phyloP scores from a whole-genome alignment of 768 basidiomycete species.

The Tricholoma bakamatsutake region DNA sequence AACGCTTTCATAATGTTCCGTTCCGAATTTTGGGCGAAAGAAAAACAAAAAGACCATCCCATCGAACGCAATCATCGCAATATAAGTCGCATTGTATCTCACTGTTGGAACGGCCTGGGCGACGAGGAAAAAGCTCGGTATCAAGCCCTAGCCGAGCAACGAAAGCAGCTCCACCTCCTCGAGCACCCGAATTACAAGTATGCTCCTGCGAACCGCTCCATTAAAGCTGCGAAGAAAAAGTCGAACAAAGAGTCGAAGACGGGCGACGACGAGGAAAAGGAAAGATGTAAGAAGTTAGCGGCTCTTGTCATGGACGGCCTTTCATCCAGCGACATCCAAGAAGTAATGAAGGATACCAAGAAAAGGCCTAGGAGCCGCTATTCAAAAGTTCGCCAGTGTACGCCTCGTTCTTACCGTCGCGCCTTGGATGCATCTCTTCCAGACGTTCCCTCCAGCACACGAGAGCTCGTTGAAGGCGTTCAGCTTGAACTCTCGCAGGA shows the following conservation, averaged over 20 bases:
- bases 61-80: constrained; percentile 61
- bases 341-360: constrained; percentile 11
- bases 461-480: neutral
- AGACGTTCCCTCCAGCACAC: neutral
- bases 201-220: constrained; percentile 29
- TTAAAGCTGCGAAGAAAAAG: constrained; percentile 30
- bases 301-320: constrained; percentile 28
- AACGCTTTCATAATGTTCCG: constrained; percentile 78
- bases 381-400: neutral
- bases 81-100: constrained; percentile 59
- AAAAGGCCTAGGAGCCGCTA: neutral
- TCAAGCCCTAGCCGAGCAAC: constrained; percentile 33
- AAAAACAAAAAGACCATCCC: constrained; percentile 38
- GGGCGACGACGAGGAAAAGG: constrained; percentile 27
- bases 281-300: constrained; percentile 33
- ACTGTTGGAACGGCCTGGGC: constrained; percentile 52
- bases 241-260: constrained; percentile 26
- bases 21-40: constrained; percentile 51
- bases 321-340: constrained; percentile 24
- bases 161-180: constrained; percentile 40
- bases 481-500: neutral
- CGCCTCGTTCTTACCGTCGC: neutral
- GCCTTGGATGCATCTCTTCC: constrained; percentile 2
- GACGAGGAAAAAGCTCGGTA: constrained; percentile 36
- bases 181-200: constrained; percentile 54